Base-by-base conservation (phyloP, 164 flowering plant species). In the Akebia trifoliata region DNA sequence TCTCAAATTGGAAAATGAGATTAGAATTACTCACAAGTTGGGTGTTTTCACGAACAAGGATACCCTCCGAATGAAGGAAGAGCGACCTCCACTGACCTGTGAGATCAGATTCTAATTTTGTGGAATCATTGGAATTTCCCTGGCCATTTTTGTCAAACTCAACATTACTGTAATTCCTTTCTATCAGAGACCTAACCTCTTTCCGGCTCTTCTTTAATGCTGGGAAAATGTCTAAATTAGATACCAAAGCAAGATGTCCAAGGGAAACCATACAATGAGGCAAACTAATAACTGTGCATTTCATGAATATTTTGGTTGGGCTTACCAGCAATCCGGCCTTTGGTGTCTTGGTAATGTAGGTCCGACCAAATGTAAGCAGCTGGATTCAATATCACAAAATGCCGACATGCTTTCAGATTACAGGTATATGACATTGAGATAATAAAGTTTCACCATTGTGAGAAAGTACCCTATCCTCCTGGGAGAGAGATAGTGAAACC, bases 291-390 rank as follows among this genome's bases (percentile, higher is more conserved):
- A 50, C 20, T 11, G 2, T 17, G 4, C 14, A 53, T n/a, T 21
- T 30, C 40, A 48, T 20, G 35, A 40, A 52, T 45, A 39, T 24
- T 8, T 26, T 36, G 18, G 20, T 32, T 6, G 29, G 20, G 44
- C 81, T 72, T 68, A 89, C 96, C 86, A 61, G 83, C 36, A 25
- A 85, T 43, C 46, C 89, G 82, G 54, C 86, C 95, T 68, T 78
- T 89, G 61, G 79, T 65, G 60, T 92, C 98, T 65, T 86, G 91
- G 71, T 78, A 87, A 58, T 89, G 83, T 39, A 89, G 86, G 72
- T 92, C 95, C 18, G 91, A 75, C 96, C 81, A 87, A 18, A 89
- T 78, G 65, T 76, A 78, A 57, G 82, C 81, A 77, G 96, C 98
- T 92, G 83, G 59, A 42, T 17, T 47, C 12, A 63, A 74, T 15